Evolutionary conservation across 768 basidiomycete genomes (phyloP).

Genomic region (Mycena crocata): DNA sequence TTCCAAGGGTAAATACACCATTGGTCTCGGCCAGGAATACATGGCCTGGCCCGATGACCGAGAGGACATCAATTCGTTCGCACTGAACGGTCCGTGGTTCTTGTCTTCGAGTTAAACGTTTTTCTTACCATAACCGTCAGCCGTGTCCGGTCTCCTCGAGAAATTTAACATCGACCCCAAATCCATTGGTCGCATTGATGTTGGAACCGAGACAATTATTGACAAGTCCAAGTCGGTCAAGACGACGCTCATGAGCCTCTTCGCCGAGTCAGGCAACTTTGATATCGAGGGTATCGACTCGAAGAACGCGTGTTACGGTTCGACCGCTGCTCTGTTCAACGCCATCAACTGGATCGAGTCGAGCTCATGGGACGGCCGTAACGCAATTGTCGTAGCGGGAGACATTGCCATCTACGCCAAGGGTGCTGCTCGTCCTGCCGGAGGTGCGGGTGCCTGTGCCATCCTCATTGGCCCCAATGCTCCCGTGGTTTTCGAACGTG

Average conservation of each 20-base stretch:
- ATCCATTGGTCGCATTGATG: conserved; percentile 97
- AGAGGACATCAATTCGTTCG: conserved; percentile 99
- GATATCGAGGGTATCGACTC: conserved; percentile 99
- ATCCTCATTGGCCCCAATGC: conserved; percentile 97
- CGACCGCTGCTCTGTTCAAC: conserved; percentile 98
- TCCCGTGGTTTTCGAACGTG: conserved; percentile 94
- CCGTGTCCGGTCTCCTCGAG: conserved; percentile 88
- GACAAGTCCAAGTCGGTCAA: conserved; percentile 99
- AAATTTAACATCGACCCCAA: conserved; percentile 97
- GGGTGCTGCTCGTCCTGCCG: conserved; percentile 93
- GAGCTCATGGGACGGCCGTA: conserved; percentile 95
- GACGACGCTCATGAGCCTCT: conserved; percentile 98
- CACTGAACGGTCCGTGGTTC: conserved; percentile 80
- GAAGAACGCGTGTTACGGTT: conserved; percentile 99
- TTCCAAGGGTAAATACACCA: conserved; percentile 96
- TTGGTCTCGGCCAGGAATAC: conserved; percentile 96
- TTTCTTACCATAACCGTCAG: conserved; percentile 52
- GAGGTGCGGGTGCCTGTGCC: conserved; percentile 96
- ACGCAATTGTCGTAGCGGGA: conserved; percentile 95
- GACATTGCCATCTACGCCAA: conserved; percentile 99
- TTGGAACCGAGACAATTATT: conserved; percentile 98
- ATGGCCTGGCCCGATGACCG: conserved; percentile 99
- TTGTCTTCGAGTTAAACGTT: conserved; percentile 6
- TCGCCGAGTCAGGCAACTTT: conserved; percentile 90
- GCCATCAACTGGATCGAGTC: conserved; percentile 98